phyloP scores from a whole-genome alignment of 2,329 filamentous ascomycete genomes.

The Fusarium globosum region DNA sequence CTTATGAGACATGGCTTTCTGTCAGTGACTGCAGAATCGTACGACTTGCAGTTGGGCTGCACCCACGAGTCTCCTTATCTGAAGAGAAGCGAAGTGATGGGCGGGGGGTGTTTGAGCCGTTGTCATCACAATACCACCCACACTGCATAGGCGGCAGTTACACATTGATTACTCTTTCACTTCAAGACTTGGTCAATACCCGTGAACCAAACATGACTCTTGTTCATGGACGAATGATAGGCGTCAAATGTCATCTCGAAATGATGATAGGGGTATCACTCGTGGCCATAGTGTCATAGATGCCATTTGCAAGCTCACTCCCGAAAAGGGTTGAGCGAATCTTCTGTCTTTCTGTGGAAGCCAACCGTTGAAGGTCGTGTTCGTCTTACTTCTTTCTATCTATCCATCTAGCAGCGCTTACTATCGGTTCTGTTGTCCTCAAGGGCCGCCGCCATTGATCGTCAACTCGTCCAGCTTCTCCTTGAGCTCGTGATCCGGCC shows the following conservation, averaged over 20 bases:
- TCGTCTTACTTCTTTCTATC: conserved; percentile 5
- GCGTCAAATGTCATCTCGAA: background rate
- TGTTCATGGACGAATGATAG: background rate
- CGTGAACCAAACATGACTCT: background rate
- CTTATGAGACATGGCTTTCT: conserved; percentile 34
- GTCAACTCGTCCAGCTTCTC: conserved; percentile 39
- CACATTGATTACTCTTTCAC: background rate
- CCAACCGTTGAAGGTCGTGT: conserved; percentile 8
- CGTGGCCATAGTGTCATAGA: conserved; percentile 1
- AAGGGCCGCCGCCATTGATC: conserved; percentile 34
- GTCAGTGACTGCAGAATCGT: conserved; percentile 32
- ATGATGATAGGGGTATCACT: background rate
- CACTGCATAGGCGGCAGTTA: conserved; percentile 14
- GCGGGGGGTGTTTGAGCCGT: conserved; percentile 7
- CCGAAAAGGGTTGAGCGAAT: conserved; percentile 18
- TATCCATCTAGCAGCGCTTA: conserved; percentile 6
- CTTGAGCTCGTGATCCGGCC: conserved; percentile 23
- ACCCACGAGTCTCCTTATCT: conserved; percentile 17
- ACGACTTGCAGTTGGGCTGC: conserved; percentile 22
- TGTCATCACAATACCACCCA: conserved; percentile 18
- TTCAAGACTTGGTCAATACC: background rate
- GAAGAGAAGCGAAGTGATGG: conserved; percentile 3
- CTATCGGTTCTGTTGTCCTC: conserved; percentile 12
- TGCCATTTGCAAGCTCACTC: background rate
- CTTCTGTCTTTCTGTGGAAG: background rate